Base-by-base conservation (phyloP, 495 filamentous ascomycete genomes). In the Astrothelium macrocarpum region DNA sequence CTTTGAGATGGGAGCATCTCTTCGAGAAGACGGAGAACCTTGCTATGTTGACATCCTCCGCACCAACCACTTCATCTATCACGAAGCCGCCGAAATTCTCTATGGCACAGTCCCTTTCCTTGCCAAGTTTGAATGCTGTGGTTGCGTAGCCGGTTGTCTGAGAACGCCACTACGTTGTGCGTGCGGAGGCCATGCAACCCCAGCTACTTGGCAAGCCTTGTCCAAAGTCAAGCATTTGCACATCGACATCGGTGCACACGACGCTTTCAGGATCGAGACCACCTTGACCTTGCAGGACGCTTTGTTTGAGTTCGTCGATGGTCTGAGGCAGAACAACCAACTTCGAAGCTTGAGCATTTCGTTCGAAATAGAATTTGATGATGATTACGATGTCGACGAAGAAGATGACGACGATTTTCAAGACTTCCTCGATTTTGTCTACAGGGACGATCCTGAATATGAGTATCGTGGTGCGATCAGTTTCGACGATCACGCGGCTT, bases 71-170 rank as follows among this genome's bases (percentile, higher is more conserved):
- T 31, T 46, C 26, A 42, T 62, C n/a, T 31, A 62, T 36, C 14
- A 62, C 25, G 60, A 62, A 20, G 60, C 60, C 10, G 46, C 32
- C 26, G 60, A 62, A 18, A n/a, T 62, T 3, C 60, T 62, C 45
- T 62, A 62, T 29, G 49, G 49, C 5, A 56, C 49, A 26, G 49
- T 56, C 23, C 49, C 49, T 4, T 56, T 56, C 16, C 25, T 28
- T 29, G 49, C 49, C 10, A 28, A 11, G 7, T 56, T 56, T 29
- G 49, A 29, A 29, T 56, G 49, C 16, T 56, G 49, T 29, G 49
- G 49, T 56, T 56, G 49, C 16, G 7, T 10, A 2, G 49, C 23
- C 9, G 49, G 49, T 9, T 26, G 26, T 25, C 3, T 56, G 49
- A 56, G 25, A 56, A 56, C 9, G 25, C 25, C 49, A 28, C 20